Evolutionary conservation across 495 filamentous ascomycete genomes (phyloP).

Genomic region (Talaromyces liani): DNA sequence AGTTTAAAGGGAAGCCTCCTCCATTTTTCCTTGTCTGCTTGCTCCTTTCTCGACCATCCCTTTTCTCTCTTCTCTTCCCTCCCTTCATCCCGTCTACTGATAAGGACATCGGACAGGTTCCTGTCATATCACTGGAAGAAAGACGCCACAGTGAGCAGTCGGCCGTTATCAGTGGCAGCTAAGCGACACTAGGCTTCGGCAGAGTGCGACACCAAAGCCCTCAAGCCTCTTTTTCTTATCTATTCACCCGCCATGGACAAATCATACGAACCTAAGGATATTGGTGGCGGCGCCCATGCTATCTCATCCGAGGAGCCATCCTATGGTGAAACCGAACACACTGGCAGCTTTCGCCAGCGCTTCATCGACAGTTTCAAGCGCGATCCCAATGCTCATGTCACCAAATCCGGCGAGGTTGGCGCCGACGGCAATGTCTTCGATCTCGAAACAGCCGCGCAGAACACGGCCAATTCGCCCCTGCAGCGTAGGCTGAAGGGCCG

Average conservation of each 20-base stretch:
- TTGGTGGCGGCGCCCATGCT: slow-evolving; percentile 13
- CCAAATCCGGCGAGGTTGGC: slow-evolving; percentile 42
- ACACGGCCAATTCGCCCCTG: slow-evolving; percentile 70
- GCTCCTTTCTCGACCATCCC: neutral
- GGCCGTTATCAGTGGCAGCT: neutral
- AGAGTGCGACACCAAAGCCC: neutral
- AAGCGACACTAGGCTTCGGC: neutral
- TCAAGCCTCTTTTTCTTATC: neutral
- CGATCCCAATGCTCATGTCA: slow-evolving; percentile 61
- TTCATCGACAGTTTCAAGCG: slow-evolving; percentile 75
- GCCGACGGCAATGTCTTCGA: slow-evolving; percentile 64
- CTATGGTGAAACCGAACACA: slow-evolving; percentile 33
- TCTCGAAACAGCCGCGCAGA: slow-evolving; percentile 61
- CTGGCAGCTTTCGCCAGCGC: slow-evolving; percentile 31
- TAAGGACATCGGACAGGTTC: neutral
- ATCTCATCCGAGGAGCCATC: slow-evolving; percentile 18
- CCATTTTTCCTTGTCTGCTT: neutral
- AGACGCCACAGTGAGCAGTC: neutral
- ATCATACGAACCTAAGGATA: slow-evolving; percentile 23
- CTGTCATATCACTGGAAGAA: neutral
- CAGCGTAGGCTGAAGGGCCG: slow-evolving; percentile 70
- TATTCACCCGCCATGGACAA: slow-evolving; percentile 27
- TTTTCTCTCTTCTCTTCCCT: neutral
- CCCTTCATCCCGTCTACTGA: neutral
- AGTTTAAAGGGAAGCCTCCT: neutral